These are phyloP conservation scores for Leccinum subrobustum DNA, from an alignment of 1,284 basidiomycete species.

Conservation along the genomic window DNA sequence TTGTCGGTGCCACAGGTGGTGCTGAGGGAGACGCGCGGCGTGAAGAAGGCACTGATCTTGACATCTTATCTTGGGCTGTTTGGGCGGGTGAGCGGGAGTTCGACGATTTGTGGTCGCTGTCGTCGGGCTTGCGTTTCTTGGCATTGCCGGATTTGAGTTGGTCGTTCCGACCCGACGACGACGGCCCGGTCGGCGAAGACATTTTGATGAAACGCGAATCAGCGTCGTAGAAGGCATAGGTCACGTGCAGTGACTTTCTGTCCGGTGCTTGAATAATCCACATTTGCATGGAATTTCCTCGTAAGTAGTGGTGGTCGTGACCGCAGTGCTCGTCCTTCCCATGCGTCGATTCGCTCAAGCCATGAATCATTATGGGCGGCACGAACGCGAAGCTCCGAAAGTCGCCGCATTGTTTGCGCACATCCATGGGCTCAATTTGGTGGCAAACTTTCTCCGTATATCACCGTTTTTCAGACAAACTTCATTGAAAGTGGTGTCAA, in stretches of 20 bases:
- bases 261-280: no score
- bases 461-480: not conserved
- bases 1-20: constrained; percentile 30
- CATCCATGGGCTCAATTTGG: not conserved
- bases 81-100: constrained; percentile 19
- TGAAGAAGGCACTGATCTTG: constrained; percentile 43
- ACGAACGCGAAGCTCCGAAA: not conserved
- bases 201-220: not conserved
- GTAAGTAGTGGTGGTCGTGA: not conserved
- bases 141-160: no score
- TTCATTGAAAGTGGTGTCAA: not conserved
- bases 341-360: constrained; percentile 18
- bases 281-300: no score
- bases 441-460: not conserved
- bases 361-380: not conserved
- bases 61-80: constrained; percentile 27
- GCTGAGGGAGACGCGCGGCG: constrained; percentile 39
- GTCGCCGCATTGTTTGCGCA: not conserved
- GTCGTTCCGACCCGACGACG: not conserved
- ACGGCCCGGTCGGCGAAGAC: constrained; percentile 13
- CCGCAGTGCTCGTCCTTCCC: no score
- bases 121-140: constrained; percentile 9
- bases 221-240: not conserved
- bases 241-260: constrained; percentile 29
- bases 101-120: constrained; percentile 21